A percentile compares a stretch with the other conserved stretches of the same genome.
These are phyloP conservation scores for Mycena venus DNA, from an alignment of 768 basidiomycete genomes.

Conservation along the genomic window DNA sequence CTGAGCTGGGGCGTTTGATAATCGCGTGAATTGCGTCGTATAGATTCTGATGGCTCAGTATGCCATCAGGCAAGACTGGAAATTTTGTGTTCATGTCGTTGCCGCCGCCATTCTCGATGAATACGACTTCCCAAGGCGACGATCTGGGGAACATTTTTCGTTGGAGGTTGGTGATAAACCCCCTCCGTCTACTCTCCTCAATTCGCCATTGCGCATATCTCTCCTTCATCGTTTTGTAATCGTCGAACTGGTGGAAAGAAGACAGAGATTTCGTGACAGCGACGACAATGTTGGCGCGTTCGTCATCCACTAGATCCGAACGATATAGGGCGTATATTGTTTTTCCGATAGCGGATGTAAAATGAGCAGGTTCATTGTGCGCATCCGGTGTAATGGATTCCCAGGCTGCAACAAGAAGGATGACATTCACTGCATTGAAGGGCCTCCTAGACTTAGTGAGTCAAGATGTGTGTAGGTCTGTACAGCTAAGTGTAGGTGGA, in stretches of 20 bases:
- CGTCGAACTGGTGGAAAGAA: background rate
- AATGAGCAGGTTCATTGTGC: background rate
- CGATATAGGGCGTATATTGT: background rate
- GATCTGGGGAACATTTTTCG: slow-evolving; percentile 1
- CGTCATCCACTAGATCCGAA: background rate
- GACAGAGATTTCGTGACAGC: slow-evolving; percentile 8
- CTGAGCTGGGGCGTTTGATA: background rate
- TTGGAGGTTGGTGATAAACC: slow-evolving; percentile 6
- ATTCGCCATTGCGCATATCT: background rate
- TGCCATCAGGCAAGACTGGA: too few species aligned
- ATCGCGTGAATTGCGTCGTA: background rate
- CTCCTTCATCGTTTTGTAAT: background rate
- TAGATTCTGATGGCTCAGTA: background rate
- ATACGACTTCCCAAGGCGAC: background rate
- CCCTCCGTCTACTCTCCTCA: slow-evolving; percentile 4
- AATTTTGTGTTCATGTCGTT: background rate
- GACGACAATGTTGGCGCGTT: background rate
- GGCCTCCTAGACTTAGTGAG: too few species aligned
- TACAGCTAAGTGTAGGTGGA: too few species aligned
- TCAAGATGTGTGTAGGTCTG: too few species aligned
- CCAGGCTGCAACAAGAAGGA: background rate
- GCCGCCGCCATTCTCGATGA: slow-evolving; percentile 11
- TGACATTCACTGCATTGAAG: too few species aligned
- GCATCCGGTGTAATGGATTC: slow-evolving; percentile 1
- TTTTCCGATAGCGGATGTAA: background rate